A percentile compares a stretch with the other conserved stretches of the same genome.
phyloP scores from a whole-genome alignment of 441 rosid genomes.

The Syzygium malaccense region DNA sequence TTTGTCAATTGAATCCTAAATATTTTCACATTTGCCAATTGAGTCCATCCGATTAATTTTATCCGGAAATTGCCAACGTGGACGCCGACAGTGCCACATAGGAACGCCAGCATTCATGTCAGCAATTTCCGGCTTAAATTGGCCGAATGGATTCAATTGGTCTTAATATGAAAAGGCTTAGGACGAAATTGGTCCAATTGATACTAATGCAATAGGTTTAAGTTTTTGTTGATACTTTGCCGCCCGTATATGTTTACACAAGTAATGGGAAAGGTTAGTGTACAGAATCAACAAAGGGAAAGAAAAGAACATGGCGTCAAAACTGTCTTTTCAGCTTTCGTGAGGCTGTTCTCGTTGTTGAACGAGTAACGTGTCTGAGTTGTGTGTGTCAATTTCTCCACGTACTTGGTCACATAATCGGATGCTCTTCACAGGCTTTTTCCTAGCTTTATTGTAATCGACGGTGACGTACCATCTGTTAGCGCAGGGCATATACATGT shows the following conservation, averaged over 20 bases:
- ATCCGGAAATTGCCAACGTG: rapidly evolving
- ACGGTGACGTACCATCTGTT: neutral
- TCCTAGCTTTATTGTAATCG: neutral
- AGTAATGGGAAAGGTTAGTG: neutral
- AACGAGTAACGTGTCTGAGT: neutral
- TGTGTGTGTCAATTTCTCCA: neutral
- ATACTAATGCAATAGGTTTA: too few species aligned
- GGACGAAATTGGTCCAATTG: too few species aligned
- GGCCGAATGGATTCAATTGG: rapidly evolving
- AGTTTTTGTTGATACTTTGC: neutral
- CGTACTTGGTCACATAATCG: neutral
- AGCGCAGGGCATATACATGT: neutral
- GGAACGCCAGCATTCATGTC: too few species aligned
- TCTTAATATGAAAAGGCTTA: too few species aligned
- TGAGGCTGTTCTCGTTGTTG: neutral
- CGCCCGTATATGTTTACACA: neutral
- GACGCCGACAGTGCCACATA: rapidly evolving
- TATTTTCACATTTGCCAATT: rapidly evolving
- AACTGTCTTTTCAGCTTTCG: neutral
- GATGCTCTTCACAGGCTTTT: neutral
- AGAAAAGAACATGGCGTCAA: neutral
- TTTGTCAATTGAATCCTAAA: too few species aligned
- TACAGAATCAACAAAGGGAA: neutral
- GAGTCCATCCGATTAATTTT: rapidly evolving
- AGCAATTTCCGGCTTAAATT: too few species aligned